A percentile compares a stretch with the other conserved stretches of the same genome.
Conservation (phyloP, 257 asterid genomes). For the Solanum chaucha region DNA sequence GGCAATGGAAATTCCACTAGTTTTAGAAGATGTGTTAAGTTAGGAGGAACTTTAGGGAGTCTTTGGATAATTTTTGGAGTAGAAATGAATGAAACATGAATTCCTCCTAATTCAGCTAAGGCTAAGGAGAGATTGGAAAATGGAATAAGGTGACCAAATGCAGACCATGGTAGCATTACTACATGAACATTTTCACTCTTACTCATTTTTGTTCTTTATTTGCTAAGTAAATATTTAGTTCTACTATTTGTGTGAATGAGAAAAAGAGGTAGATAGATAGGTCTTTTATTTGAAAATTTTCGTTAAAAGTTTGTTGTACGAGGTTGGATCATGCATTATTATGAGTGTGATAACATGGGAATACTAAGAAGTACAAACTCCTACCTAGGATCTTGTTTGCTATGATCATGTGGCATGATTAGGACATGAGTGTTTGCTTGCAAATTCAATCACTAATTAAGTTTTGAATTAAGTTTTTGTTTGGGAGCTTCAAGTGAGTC, state of each 20-base stretch:
- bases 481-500: not conserved
- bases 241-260: not conserved
- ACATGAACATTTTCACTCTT: not conserved
- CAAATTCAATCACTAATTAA: too few species aligned
- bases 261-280: not conserved
- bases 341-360: not conserved
- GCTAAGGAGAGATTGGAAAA: constrained; percentile 22
- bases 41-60: constrained; percentile 16
- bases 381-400: not conserved
- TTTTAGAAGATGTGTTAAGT: not conserved
- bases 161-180: constrained; percentile 32
- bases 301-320: not conserved
- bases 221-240: not conserved
- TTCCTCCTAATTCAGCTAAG: constrained; percentile 14
- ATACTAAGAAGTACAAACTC: not conserved
- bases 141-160: constrained; percentile 33
- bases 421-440: not conserved
- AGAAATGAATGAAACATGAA: constrained; percentile 21
- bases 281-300: not conserved
- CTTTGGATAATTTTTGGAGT: constrained; percentile 8
- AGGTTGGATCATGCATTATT: not conserved
- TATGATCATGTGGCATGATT: not conserved
- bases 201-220: not conserved
- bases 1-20: not conserved
- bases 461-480: too few species aligned